phyloP scores from a whole-genome alignment of 352 stramenopile genomes.

The Phytophthora brassicae region DNA sequence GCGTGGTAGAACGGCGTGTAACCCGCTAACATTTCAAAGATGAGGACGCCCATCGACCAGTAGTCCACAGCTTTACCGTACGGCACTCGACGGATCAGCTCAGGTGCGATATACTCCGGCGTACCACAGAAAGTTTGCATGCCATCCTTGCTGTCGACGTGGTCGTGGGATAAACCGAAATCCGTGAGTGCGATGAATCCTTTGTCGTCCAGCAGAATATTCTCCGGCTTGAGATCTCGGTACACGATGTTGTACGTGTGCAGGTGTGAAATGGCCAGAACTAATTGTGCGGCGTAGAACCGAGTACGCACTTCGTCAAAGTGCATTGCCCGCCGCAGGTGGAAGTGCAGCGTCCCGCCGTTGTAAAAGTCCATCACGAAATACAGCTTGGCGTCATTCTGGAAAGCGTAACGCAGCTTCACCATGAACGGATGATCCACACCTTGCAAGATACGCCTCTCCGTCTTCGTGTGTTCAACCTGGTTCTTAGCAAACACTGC shows the following conservation, averaged over 20 bases:
- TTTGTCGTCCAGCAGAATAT: conserved; percentile 83
- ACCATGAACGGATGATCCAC: conserved; percentile 88
- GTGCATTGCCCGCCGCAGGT: conserved; percentile 65
- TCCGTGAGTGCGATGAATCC: conserved; percentile 89
- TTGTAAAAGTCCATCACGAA: conserved; percentile 92
- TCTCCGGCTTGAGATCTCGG: conserved; percentile 86
- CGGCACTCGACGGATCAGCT: conserved; percentile 70
- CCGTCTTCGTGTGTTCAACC: conserved; percentile 91
- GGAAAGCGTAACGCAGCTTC: conserved; percentile 86
- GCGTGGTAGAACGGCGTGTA: conserved; percentile 80
- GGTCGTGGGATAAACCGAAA: conserved; percentile 85
- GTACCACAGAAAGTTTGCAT: conserved; percentile 85
- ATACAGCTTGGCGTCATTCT: conserved; percentile 84
- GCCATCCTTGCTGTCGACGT: conserved; percentile 75
- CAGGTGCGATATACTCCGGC: conserved; percentile 83
- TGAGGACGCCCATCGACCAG: conserved; percentile 85
- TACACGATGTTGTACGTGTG: conserved; percentile 89
- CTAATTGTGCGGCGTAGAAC: conserved; percentile 84
- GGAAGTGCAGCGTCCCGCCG: conserved; percentile 82
- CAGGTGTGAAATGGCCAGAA: conserved; percentile 78
- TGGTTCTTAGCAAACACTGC: conserved; percentile 88
- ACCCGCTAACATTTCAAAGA: conserved; percentile 84
- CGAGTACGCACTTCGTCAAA: conserved; percentile 69
- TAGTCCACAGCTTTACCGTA: conserved; percentile 88
- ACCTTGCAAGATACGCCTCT: conserved; percentile 85